These are phyloP conservation scores for Kalmusia sp. DNA, from an alignment of 2,329 filamentous ascomycete genomes.

Conservation along the genomic window DNA sequence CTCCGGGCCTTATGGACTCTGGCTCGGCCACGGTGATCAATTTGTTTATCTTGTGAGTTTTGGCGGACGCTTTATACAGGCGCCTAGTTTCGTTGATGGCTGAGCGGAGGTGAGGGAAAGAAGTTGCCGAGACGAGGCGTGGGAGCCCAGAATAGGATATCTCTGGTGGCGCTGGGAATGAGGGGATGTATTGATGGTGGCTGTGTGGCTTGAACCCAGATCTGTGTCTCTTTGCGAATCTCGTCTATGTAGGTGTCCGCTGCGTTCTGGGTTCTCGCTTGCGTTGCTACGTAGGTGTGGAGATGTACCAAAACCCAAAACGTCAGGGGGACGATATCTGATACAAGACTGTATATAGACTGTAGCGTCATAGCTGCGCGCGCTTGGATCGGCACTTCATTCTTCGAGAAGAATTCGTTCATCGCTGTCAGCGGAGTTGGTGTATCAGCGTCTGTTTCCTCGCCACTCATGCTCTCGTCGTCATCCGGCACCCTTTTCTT, in stretches of 20 bases:
- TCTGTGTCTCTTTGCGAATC: slow-evolving; percentile 37
- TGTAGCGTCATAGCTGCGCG: slow-evolving; percentile 41
- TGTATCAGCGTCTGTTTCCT: slow-evolving; percentile 41
- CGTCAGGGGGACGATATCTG: slow-evolving; percentile 38
- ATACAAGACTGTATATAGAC: slow-evolving; percentile 34
- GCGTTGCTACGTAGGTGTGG: slow-evolving; percentile 22
- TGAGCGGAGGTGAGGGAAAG: slow-evolving; percentile 36
- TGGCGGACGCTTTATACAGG: slow-evolving; percentile 34
- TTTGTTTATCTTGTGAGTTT: slow-evolving; percentile 27
- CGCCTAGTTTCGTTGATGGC: slow-evolving; percentile 41
- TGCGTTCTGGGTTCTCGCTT: slow-evolving; percentile 9
- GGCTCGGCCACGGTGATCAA: slow-evolving; percentile 31
- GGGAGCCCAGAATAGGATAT: slow-evolving; percentile 30
- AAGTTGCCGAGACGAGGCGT: slow-evolving; percentile 14
- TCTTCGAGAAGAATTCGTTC: slow-evolving; percentile 38
- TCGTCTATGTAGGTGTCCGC: slow-evolving; percentile 25
- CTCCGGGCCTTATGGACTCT: slow-evolving; percentile 17
- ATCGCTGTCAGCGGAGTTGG: slow-evolving; percentile 39
- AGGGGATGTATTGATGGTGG: slow-evolving; percentile 45
- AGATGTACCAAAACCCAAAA: slow-evolving; percentile 45
- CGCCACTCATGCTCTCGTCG: slow-evolving; percentile 42
- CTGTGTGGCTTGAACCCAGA: slow-evolving; percentile 40
- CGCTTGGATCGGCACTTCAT: slow-evolving; percentile 32
- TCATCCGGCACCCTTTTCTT: slow-evolving; percentile 35
- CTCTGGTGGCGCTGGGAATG: slow-evolving; percentile 43